Evolutionary conservation across 1,139 yeast genomes (phyloP).

Genomic region (Sugiyamaella neomexicana): DNA sequence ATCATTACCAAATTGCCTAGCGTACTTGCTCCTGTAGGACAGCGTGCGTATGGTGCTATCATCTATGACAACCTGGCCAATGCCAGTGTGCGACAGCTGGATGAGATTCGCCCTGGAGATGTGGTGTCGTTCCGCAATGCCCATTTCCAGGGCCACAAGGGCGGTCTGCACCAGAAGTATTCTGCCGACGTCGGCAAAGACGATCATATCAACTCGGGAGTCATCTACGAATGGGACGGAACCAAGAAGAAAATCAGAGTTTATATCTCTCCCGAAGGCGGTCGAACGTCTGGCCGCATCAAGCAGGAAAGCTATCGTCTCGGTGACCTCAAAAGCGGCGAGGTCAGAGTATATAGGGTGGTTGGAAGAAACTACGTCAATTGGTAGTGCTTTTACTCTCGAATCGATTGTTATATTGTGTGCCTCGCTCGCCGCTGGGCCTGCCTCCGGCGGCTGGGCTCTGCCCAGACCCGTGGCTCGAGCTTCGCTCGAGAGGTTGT

Average conservation of each 20-base stretch:
- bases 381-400: slow-evolving; percentile 49
- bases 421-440: no score
- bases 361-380: slow-evolving; percentile 63
- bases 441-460: no score
- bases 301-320: slow-evolving; percentile 64
- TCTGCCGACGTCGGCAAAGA: slow-evolving; percentile 49
- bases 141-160: slow-evolving; percentile 67
- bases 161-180: slow-evolving; percentile 51
- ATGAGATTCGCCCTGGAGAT: slow-evolving; percentile 80
- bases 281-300: slow-evolving; percentile 49
- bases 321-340: slow-evolving; percentile 74
- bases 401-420: no score
- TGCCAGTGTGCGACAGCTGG: slow-evolving; percentile 56
- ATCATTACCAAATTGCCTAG: slow-evolving; percentile 42
- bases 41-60: slow-evolving; percentile 69
- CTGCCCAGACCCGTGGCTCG: no score
- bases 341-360: slow-evolving; percentile 72
- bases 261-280: slow-evolving; percentile 49
- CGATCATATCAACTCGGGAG: slow-evolving; percentile 38
- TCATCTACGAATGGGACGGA: slow-evolving; percentile 72
- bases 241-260: slow-evolving; percentile 76
- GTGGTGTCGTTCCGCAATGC: slow-evolving; percentile 74
- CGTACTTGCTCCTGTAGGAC: slow-evolving; percentile 61
- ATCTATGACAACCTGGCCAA: slow-evolving; percentile 64
- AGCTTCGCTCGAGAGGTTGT: no score